phyloP scores from a whole-genome alignment of 768 basidiomycete species.

The Boletus edulis region DNA sequence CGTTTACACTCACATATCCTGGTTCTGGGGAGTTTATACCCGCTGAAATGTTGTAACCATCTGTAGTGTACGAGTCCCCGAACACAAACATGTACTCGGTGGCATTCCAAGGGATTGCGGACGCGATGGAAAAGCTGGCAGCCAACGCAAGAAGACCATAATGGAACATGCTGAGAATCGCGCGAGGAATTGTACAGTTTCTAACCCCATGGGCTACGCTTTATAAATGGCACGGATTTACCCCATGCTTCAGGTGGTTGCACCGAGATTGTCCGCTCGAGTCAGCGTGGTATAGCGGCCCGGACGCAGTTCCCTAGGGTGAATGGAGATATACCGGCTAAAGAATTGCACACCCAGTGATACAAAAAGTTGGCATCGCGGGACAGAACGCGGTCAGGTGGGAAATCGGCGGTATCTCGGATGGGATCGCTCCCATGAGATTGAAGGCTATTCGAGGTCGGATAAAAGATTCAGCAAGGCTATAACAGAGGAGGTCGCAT shows the following conservation, averaged over 20 bases:
- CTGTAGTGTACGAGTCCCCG: conserved; percentile 62
- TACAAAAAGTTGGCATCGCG: not conserved
- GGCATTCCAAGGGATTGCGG: conserved; percentile 44
- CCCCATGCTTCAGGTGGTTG: not conserved
- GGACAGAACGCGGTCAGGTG: not conserved
- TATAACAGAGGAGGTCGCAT: too few species aligned
- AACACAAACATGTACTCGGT: conserved; percentile 59
- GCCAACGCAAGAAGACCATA: not conserved
- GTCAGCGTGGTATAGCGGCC: not conserved
- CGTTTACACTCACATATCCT: conserved; percentile 41
- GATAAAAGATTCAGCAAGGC: too few species aligned
- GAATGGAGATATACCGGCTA: not conserved
- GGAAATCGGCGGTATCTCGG: too few species aligned
- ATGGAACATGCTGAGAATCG: conserved; percentile 11
- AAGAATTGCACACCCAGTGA: not conserved
- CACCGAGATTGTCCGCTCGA: not conserved
- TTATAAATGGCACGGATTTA: conserved; percentile 9
- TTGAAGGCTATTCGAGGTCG: too few species aligned
- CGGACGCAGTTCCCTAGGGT: not conserved
- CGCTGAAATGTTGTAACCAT: conserved; percentile 58
- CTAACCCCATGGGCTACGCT: not conserved
- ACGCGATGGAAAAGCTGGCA: not conserved
- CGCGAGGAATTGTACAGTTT: not conserved
- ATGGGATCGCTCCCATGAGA: not conserved
- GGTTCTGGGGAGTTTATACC: conserved; percentile 54